Evolutionary conservation across 2,329 filamentous ascomycete species (phyloP).

Genomic region (Cordyceps fumosorosea): DNA sequence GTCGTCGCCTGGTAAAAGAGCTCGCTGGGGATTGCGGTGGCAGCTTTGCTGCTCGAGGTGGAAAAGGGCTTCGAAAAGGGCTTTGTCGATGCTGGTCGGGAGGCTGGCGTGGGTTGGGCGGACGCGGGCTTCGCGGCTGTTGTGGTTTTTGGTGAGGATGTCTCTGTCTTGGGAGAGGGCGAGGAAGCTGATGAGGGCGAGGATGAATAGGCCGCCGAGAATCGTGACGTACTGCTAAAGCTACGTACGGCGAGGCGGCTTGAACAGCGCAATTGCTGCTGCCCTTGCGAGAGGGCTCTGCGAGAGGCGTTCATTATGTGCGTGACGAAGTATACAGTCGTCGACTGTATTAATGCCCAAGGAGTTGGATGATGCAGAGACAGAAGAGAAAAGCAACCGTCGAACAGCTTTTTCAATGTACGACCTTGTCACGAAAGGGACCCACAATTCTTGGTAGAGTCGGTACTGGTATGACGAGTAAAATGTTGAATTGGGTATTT

Average conservation of each 20-base stretch:
- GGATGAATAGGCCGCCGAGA: not conserved
- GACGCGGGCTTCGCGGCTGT: not conserved
- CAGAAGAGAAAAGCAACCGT: not conserved
- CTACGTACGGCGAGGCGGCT: constrained; percentile 1
- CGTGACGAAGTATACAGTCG: not conserved
- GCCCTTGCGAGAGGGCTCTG: not conserved
- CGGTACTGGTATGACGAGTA: not conserved
- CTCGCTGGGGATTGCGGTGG: not conserved
- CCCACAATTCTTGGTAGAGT: not conserved
- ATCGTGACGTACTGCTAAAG: not conserved
- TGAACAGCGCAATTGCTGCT: not conserved
- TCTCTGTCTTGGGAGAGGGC: not conserved
- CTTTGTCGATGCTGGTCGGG: not conserved
- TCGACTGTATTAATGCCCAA: not conserved
- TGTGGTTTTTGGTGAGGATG: not conserved
- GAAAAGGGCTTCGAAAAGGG: constrained; percentile 1
- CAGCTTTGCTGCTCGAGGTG: not conserved
- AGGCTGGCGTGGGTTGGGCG: not conserved
- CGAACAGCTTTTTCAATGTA: not conserved
- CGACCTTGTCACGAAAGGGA: not conserved
- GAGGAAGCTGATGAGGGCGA: not conserved
- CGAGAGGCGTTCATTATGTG: constrained; percentile 5
- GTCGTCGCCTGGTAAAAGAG: constrained; percentile 7
- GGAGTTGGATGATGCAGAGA: not conserved
- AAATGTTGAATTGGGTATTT: not conserved